Conservation (phyloP, 2,329 filamentous ascomycete species). For the Beauveria medogensis region DNA sequence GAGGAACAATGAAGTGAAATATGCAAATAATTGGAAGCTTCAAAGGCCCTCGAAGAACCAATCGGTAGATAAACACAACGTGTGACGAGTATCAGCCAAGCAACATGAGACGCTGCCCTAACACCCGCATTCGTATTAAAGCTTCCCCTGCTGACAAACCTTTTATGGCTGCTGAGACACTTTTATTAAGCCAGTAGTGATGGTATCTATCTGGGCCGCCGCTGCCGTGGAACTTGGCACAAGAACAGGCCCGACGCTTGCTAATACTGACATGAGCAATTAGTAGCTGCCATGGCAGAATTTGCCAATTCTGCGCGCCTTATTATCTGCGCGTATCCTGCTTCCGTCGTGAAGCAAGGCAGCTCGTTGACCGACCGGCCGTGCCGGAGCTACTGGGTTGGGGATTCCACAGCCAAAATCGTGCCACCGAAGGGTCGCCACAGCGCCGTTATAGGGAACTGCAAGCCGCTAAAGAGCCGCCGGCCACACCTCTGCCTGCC, state of each 20-base stretch:
- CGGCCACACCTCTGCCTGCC: neutral
- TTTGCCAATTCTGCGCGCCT: neutral
- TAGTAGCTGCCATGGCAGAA: neutral
- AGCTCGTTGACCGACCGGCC: neutral
- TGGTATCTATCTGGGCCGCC: neutral
- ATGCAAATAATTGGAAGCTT: neutral
- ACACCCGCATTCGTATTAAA: neutral
- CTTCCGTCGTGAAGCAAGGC: neutral
- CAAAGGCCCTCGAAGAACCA: neutral
- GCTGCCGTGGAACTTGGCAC: too few species aligned
- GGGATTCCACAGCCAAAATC: neutral
- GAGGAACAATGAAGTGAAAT: neutral
- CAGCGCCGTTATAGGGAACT: neutral
- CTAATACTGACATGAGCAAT: neutral
- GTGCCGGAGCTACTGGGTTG: conserved; percentile 7
- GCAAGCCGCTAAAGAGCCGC: neutral
- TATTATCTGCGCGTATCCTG: neutral
- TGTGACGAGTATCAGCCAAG: neutral
- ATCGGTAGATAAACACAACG: neutral
- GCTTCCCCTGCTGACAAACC: conserved; percentile 7
- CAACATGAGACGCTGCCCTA: neutral
- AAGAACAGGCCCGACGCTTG: neutral
- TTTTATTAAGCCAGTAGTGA: neutral
- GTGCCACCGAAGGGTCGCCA: neutral
- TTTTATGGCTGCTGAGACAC: neutral